Evolutionary conservation across 768 basidiomycete genomes (phyloP), one percentile per base, ranked within the genome.

Genomic region (Podaxis carcinomalis): DNA sequence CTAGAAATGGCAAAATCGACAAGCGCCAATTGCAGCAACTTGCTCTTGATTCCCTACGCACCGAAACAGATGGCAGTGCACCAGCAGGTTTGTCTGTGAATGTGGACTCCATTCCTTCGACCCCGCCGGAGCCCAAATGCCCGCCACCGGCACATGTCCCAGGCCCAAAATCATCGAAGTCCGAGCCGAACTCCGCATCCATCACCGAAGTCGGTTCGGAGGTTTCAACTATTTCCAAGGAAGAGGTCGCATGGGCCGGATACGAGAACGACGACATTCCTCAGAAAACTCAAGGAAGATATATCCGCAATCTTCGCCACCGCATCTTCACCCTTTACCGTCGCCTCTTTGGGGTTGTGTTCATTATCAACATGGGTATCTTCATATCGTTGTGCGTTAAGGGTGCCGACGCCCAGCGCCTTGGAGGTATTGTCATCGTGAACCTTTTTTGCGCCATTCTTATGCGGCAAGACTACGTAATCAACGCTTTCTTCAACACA

Each of bases 261-360:
- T 84, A 83, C 67, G 68, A 77, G 51, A 74, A 84, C 40, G 82
- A 83, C 54, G 68, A 67, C 11, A 64, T 85, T 1, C 84, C 85
- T 1, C 73, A 77, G 25, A 85, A 87, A 68, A 74, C 65, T 7
- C 76, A 85, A 57, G 73, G 78, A n/a, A 78, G 75, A 67, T 51
- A 65, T 35, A n/a, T 79, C 53, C 81, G 82, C 51, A 83, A 85
- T 66, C 65, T 86, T 32, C 81, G 84, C 47, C 78, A 84, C 67
- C 80, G 79, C 60, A 69, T 85, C 59, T 81, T 84, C 70, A 77
- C 78, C 7, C 73, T 85, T 11, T 87, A 85, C 67, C 81, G 83
- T 51, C 78, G 84, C 37, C 75, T 87, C 0, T 87, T 87, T 66
- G 78, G 81, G 39, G 66, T 86, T 47, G 80, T 85, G n/a, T 83